Evolutionary conservation across 1,139 yeast species (phyloP), one percentile per base, ranked within the genome.

Genomic region (Sugiyamaella neomexicana): DNA sequence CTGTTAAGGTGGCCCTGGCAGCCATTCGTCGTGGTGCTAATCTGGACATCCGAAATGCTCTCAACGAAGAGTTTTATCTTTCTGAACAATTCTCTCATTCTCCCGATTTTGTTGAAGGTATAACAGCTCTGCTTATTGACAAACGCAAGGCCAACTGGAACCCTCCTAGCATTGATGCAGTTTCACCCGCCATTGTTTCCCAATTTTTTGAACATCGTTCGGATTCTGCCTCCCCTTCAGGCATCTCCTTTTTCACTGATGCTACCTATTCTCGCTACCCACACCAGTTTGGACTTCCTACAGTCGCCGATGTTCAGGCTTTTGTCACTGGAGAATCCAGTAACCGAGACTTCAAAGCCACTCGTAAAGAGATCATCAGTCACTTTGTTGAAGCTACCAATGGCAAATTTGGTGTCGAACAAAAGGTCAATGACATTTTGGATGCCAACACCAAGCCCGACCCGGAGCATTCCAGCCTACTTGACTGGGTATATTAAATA

Each of bases 211-310:
- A 56, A 49, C 54, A 62, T 31, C 60, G 62, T 43, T 62, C 62
- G 50, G 67, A 61, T 44, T 52, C 71, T 12, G 51, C 54, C 2
- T 52, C 71, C 7, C 52, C 55, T 1, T 54, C 65, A 29, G 58
- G 63, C 16, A 58, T 81, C 63, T 71, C 79, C 58, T 69, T 74
- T 62, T 74, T 71, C 66, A 75, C 58, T 37, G 58, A 78, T 59
- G 78, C 80, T 48, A 72, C 78, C 52, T 89, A 79, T 72, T 71
- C 71, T 44, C 70, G 78, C 51, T 87, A 91, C 68, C 96, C 96
- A 34, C 82, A 80, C 72, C 78, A 80, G 65, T 86, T 81, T 78
- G 96, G 96, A 36, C 78, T 93, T 61, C 98, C 98, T 51, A 75
- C 80, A 12, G 87, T 85, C 70, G 61, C 66, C 50, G 85, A 82